Evolutionary conservation across 2,329 filamentous ascomycete genomes (phyloP).

Genomic region (Daldinia eschscholtzii): DNA sequence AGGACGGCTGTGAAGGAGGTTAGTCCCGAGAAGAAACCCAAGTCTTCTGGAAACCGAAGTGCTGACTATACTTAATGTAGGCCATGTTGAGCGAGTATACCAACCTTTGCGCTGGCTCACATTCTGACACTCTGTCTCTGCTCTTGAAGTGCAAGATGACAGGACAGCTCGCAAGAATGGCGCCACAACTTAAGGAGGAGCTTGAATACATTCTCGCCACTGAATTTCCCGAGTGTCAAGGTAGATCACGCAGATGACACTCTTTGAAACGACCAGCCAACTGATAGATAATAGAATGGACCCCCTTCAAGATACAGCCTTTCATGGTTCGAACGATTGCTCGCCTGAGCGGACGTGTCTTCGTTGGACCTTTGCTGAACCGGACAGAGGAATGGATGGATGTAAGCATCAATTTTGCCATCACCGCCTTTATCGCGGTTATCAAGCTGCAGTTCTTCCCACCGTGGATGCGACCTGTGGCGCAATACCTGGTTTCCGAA

Average conservation of each 20-base stretch:
- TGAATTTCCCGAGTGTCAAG: slow-evolving; percentile 63
- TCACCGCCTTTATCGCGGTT: slow-evolving; percentile 62
- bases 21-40: slow-evolving; percentile 19
- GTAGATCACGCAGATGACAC: slow-evolving; percentile 42
- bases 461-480: slow-evolving; percentile 62
- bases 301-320: slow-evolving; percentile 64
- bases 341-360: slow-evolving; percentile 65
- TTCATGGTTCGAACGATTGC: slow-evolving; percentile 66
- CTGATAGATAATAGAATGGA: slow-evolving; percentile 62
- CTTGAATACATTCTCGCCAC: slow-evolving; percentile 60
- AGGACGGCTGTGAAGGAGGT: slow-evolving; percentile 64
- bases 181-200: slow-evolving; percentile 62
- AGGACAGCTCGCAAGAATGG: slow-evolving; percentile 61
- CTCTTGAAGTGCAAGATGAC: slow-evolving; percentile 62
- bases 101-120: slow-evolving; percentile 61
- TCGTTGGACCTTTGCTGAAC: slow-evolving; percentile 64
- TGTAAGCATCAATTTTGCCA: slow-evolving; percentile 63
- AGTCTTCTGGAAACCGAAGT: background rate
- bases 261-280: slow-evolving; percentile 11
- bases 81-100: slow-evolving; percentile 66
- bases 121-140: slow-evolving; percentile 60
- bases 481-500: slow-evolving; percentile 62
- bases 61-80: slow-evolving; percentile 48
- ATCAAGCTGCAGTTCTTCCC: slow-evolving; percentile 66
- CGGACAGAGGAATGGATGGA: slow-evolving; percentile 67